Evolutionary conservation across 345 rosid species (phyloP), one percentile per base, ranked within the genome.

Genomic region (Alliaria petiolata): DNA sequence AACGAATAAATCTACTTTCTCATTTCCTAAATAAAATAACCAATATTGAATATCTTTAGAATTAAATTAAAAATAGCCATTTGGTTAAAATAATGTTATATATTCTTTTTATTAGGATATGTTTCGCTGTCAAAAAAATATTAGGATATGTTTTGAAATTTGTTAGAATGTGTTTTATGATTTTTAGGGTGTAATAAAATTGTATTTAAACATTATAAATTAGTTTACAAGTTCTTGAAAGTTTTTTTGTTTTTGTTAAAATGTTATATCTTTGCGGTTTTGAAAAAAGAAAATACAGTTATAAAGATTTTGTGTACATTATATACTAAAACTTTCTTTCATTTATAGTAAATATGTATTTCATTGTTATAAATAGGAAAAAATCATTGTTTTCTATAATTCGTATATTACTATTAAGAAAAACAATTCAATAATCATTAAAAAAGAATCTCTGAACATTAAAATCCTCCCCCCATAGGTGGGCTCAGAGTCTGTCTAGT

Each of bases 381-480:
- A 2, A 7, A 7, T n/a, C 13, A 15, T 3, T 13, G 8, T 15
- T 58, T 52, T 51, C 36, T 61, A 14, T 30, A 39, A 49, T 30
- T 62, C 46, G n/a, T n/a, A n/a, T 1, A 33, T 14, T 33, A 31
- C 22, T 20, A 14, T 46, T 6, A 3, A 30, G 1, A 31, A 62
- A 30, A 71, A 62, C 2, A 26, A 30, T 4, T 0, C 14, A 62
- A 52, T 34, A 25, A 25, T 3, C 7, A 55, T 56, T 17, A 34
- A 34, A 56, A 15, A 74, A 74, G n/a, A n/a, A n/a, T n/a, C n/a
- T 74, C 67, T 38, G n/a, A 58, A 74, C 11, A 66, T 66, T 47
- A 74, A 58, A 58, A 47, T 40, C 22, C 14, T 59, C n/a, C 54
- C 56, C 17, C 47, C 12, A 54, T 20, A 42, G 54, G 63, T 62